phyloP scores from a whole-genome alignment of 768 basidiomycete genomes.

The Amanita rubescens region DNA sequence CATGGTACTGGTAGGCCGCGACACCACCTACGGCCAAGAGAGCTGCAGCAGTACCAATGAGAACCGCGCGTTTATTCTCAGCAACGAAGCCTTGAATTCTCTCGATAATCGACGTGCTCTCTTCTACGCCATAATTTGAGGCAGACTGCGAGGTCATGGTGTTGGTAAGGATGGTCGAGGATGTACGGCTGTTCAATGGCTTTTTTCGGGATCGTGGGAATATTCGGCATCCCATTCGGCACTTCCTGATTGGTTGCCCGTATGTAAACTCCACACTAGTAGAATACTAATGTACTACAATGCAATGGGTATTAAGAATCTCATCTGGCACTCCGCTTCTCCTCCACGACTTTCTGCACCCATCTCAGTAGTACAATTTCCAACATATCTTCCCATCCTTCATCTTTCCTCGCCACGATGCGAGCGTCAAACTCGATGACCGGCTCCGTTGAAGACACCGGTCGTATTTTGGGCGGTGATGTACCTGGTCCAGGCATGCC shows the following conservation, averaged over 20 bases:
- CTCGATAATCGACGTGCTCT: constrained; percentile 35
- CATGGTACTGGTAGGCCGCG: constrained; percentile 51
- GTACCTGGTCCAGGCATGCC: not conserved
- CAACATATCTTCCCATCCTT: constrained; percentile 80
- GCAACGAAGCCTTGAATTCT: constrained; percentile 62
- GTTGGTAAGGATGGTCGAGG: not conserved
- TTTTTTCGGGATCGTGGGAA: constrained; percentile 1
- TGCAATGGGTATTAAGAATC: not conserved
- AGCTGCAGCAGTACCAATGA: constrained; percentile 67
- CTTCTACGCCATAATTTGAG: constrained; percentile 6
- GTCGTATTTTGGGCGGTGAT: constrained; percentile 23
- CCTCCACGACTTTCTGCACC: constrained; percentile 62
- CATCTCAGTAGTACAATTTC: constrained; percentile 55
- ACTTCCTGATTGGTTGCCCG: no score
- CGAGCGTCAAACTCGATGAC: constrained; percentile 65
- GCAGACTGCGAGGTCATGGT: not conserved
- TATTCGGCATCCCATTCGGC: not conserved
- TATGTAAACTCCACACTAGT: no score
- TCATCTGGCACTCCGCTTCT: constrained; percentile 38
- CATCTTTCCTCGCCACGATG: constrained; percentile 62
- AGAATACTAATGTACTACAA: no score
- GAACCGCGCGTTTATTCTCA: constrained; percentile 71
- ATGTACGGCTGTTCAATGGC: not conserved
- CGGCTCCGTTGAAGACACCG: constrained; percentile 36
- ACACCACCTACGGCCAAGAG: constrained; percentile 65